These are phyloP conservation scores for Centrapalus pauciflorus DNA, from an alignment of 129 eudicot genomes.

Conservation along the genomic window DNA sequence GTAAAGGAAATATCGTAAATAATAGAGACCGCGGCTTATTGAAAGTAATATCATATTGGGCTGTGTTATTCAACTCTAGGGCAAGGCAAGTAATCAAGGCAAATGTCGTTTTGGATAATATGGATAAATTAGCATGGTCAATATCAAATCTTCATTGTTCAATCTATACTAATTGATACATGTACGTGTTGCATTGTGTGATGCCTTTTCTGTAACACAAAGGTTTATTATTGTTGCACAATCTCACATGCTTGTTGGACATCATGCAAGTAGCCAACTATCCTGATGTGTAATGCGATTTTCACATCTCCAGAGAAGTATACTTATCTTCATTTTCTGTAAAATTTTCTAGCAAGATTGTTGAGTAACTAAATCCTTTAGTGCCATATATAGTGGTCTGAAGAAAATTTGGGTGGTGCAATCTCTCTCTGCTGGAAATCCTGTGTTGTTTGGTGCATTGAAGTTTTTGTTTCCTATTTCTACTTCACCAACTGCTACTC, in stretches of 20 bases:
- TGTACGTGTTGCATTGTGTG: not conserved
- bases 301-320: not conserved
- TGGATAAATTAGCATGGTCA: not conserved
- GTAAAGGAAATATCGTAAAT: not conserved
- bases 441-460: not conserved
- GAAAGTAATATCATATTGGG: not conserved
- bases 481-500: not conserved
- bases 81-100: not conserved
- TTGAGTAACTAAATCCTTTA: not conserved
- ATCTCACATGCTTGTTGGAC: not conserved
- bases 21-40: not conserved
- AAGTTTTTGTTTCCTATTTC: not conserved
- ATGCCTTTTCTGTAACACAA: not conserved
- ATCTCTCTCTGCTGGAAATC: not conserved
- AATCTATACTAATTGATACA: not conserved
- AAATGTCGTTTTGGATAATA: not conserved
- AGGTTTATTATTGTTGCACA: not conserved
- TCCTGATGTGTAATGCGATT: not conserved
- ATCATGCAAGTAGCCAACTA: not conserved
- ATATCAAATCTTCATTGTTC: not conserved
- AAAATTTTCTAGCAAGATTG: not conserved
- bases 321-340: not conserved
- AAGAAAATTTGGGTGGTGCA: not conserved
- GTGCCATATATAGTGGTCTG: not conserved
- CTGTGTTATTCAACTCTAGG: not conserved